phyloP scores from a whole-genome alignment of 148 eudicot species.

The Heliamphora exappendiculata region DNA sequence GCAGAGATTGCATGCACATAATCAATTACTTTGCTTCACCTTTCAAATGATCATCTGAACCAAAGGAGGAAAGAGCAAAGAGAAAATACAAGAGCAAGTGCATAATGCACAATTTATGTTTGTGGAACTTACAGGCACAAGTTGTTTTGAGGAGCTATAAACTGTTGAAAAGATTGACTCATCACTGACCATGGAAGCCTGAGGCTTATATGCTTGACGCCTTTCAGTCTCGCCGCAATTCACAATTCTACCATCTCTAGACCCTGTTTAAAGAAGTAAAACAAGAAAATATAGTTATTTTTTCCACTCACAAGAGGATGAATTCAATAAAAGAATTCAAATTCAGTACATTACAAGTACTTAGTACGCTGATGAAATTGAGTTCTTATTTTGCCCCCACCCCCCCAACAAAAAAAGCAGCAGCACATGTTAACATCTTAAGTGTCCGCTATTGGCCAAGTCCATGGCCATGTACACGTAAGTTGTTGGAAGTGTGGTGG shows the following conservation, averaged over 20 bases:
- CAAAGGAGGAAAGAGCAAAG: background rate
- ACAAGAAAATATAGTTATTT: background rate
- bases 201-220: constrained; percentile 8
- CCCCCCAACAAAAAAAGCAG: background rate
- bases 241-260: background rate
- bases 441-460: no score
- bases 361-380: background rate
- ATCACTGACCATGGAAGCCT: background rate
- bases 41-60: background rate
- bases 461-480: no score
- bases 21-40: background rate
- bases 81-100: background rate
- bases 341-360: background rate
- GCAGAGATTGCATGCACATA: background rate
- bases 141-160: constrained; percentile 8
- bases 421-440: no score
- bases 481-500: no score
- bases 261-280: constrained; percentile 10
- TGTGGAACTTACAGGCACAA: constrained; percentile 16
- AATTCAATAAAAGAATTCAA: background rate
- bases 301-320: background rate
- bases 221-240: background rate
- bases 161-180: background rate
- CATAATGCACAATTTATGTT: background rate
- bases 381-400: background rate